Evolutionary conservation across 371 early-diverging fungal species (phyloP).

Genomic region (Rozella allomycis): DNA sequence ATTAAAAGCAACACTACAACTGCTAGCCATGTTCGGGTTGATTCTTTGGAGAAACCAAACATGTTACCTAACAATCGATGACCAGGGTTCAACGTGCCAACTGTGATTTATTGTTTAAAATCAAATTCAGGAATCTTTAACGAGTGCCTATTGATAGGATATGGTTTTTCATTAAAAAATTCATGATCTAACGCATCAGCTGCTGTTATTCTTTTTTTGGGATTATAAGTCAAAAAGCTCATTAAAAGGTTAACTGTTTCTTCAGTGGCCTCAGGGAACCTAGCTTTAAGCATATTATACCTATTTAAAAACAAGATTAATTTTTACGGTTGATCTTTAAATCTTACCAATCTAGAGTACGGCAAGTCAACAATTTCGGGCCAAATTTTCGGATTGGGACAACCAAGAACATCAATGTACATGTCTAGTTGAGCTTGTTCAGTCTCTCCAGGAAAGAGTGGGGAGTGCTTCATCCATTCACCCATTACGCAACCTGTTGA

Average conservation of each 20-base stretch:
- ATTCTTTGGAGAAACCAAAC: too few species aligned
- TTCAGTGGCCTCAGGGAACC: too few species aligned
- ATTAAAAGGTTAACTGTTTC: conserved; percentile 41
- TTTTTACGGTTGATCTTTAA: too few species aligned
- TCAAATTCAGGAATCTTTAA: too few species aligned
- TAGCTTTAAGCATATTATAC: too few species aligned
- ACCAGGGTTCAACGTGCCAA: too few species aligned
- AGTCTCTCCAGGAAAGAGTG: conserved; percentile 2
- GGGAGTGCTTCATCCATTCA: conserved; percentile 29
- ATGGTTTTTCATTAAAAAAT: conserved; percentile 40
- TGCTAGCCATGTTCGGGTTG: too few species aligned
- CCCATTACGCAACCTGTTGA: conserved; percentile 68
- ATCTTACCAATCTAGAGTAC: conserved; percentile 4
- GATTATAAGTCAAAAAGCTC: conserved; percentile 47
- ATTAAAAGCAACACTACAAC: conserved; percentile 59
- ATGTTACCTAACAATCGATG: too few species aligned
- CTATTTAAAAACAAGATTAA: too few species aligned
- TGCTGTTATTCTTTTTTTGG: conserved; percentile 48
- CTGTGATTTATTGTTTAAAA: too few species aligned
- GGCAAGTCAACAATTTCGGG: conserved; percentile 8
- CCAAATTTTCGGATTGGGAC: conserved; percentile 6
- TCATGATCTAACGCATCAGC: conserved; percentile 46
- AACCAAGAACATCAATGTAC: conserved; percentile 1
- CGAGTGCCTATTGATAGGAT: too few species aligned
- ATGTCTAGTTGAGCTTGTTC: conserved; percentile 2